Base-by-base conservation (phyloP, 208 protist genomes). In the Trichomonas vaginalis region DNA sequence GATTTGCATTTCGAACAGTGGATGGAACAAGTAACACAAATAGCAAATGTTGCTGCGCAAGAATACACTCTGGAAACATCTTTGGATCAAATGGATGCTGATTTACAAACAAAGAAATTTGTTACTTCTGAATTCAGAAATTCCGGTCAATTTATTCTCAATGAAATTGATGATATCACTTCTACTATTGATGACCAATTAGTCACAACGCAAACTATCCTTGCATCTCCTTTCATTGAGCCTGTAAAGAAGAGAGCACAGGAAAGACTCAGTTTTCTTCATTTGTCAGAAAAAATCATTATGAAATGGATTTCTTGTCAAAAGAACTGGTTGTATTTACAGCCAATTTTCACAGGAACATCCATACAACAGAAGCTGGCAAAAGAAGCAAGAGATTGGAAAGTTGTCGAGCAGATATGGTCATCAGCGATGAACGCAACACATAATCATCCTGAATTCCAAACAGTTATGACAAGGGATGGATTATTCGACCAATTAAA, bases 281-380 rank as follows among this genome's bases (percentile, higher is more conserved):
- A 40, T 42, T 87, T 97, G 9, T 46, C 97, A 37, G 95, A 96
- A 46, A 96, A 97, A 42, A 96, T 97, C 35, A 40, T 98, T 27
- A 97, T 97, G 23, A 95, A 96, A 27, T 98, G 97, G 97, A 35
- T 97, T 46, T 48, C 90, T 96, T 86, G 95, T 82, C 99, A 99
- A 96, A 98, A 98, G 48, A 98, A 98, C 92, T 99, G 98, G 98
- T 98, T 99, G 97, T 99, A 99, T 97, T 97, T 99, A 21, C 98
- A 99, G 96, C 99, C 99, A 96, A 99, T 99, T 96, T 99, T 99
- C 96, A 98, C 97, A 9, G 98, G 98, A n/a, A 98, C 98, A 88
- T 98, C 99, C 95, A 99, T 99, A 95, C 98, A 99, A 96, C 97
- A 98, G 86, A 98, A 98, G 96, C 97, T 99, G 70, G 98, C 98